phyloP scores from a whole-genome alignment of 2,329 filamentous ascomycete species.

The Juglanconis juglandina region DNA sequence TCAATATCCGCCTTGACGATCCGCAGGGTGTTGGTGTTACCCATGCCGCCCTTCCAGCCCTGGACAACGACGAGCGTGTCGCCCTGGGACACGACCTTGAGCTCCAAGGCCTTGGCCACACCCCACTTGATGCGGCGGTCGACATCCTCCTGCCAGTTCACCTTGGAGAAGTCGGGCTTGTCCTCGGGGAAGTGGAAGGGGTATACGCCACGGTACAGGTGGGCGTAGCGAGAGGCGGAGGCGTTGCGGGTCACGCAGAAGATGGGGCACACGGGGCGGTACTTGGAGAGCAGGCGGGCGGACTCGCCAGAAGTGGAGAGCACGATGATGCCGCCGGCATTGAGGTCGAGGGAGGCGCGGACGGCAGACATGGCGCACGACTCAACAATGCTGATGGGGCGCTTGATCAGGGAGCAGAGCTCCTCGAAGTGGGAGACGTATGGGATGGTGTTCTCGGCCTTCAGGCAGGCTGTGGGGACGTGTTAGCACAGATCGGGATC shows the following conservation, averaged over 20 bases:
- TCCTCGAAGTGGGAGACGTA: constrained; percentile 97
- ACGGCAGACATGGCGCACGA: constrained; percentile 97
- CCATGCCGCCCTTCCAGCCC: constrained; percentile 88
- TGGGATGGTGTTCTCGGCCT: constrained; percentile 94
- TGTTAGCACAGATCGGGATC: neutral
- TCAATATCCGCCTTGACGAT: constrained; percentile 60
- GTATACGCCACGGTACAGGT: constrained; percentile 96
- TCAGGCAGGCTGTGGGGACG: constrained; percentile 61
- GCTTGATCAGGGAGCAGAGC: constrained; percentile 76
- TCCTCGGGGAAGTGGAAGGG: constrained; percentile 90
- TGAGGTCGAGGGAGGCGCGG: constrained; percentile 90
- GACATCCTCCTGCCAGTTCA: constrained; percentile 98
- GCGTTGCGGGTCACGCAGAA: constrained; percentile 96
- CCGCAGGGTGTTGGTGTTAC: constrained; percentile 80
- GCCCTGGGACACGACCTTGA: constrained; percentile 69
- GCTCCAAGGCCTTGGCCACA: constrained; percentile 79
- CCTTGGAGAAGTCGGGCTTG: constrained; percentile 90
- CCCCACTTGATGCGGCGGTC: constrained; percentile 98
- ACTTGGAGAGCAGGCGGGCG: constrained; percentile 94
- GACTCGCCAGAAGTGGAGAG: constrained; percentile 94
- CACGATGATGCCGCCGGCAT: constrained; percentile 92
- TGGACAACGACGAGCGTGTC: constrained; percentile 81
- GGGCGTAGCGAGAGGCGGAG: constrained; percentile 80
- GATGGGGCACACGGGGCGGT: constrained; percentile 97
- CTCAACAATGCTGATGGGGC: constrained; percentile 84